Percentiles rank a stretch among this genome's conserved stretches.
These are phyloP conservation scores for Phytophthora nicotianae DNA, from an alignment of 352 stramenopile genomes.

Conservation along the genomic window DNA sequence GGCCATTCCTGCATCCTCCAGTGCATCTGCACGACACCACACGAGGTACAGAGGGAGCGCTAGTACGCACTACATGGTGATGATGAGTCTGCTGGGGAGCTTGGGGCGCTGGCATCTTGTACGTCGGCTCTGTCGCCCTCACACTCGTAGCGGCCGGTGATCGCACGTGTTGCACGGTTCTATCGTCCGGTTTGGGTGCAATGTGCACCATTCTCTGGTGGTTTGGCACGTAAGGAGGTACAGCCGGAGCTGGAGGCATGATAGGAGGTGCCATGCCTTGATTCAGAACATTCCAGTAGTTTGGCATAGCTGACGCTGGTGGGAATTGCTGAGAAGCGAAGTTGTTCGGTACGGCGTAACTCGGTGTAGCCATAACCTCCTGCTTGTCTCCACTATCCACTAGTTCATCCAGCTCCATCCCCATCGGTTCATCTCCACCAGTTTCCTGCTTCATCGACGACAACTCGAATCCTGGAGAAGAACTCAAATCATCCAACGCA, in stretches of 20 bases:
- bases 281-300: constrained; percentile 89
- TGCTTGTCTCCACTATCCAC: constrained; percentile 26
- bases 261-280: constrained; percentile 51
- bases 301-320: constrained; percentile 73
- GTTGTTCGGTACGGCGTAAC: constrained; percentile 9
- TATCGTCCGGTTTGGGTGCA: constrained; percentile 65
- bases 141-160: constrained; percentile 14
- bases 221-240: constrained; percentile 25
- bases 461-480: constrained; percentile 8
- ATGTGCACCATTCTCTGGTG: constrained; percentile 74
- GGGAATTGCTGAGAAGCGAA: constrained; percentile 54
- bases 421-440: constrained; percentile 40
- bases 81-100: constrained; percentile 14
- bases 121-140: constrained; percentile 12
- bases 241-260: constrained; percentile 28
- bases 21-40: constrained; percentile 82
- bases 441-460: constrained; percentile 12
- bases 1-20: constrained; percentile 78
- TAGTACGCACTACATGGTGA: constrained; percentile 13
- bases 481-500: constrained; percentile 53
- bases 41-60: constrained; percentile 34
- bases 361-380: constrained; percentile 5
- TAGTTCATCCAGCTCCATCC: constrained; percentile 41
- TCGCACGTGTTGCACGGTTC: constrained; percentile 15
- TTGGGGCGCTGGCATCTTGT: constrained; percentile 18